These are phyloP conservation scores for Quillaja saponaria DNA, from an alignment of 306 rosid species.

Conservation along the genomic window DNA sequence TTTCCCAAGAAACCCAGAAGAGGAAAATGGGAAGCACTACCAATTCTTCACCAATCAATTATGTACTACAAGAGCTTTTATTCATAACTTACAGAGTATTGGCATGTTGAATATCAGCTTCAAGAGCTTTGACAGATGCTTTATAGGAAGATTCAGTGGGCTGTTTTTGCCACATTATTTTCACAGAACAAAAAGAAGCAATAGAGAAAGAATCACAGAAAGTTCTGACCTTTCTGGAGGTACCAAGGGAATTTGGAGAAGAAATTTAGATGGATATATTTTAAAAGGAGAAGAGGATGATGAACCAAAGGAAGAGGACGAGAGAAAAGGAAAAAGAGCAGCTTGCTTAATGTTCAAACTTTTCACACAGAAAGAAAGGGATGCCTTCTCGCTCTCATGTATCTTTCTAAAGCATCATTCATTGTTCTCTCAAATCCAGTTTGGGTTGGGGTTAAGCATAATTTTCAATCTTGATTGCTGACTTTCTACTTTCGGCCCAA, in stretches of 20 bases:
- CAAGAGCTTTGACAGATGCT: constrained; percentile 67
- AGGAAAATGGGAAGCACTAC: neutral
- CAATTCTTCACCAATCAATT: too few relatives aligned
- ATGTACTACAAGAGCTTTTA: neutral
- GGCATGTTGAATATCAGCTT: constrained; percentile 73
- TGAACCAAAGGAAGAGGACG: neutral
- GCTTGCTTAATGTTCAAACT: constrained; percentile 49
- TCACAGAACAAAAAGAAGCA: constrained; percentile 3
- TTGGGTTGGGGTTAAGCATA: too few relatives aligned
- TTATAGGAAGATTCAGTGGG: constrained; percentile 41
- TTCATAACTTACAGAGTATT: constrained; percentile 55
- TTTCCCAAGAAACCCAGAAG: neutral
- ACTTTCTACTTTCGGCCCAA: too few relatives aligned
- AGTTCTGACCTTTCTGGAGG: constrained; percentile 19
- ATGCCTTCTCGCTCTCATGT: constrained; percentile 43
- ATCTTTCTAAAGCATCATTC: constrained; percentile 4
- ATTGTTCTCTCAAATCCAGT: constrained; percentile 27
- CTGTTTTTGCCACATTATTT: constrained; percentile 56
- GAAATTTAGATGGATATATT: constrained; percentile 29
- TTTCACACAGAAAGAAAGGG: constrained; percentile 54
- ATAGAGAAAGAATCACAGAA: constrained; percentile 16
- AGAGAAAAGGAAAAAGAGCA: constrained; percentile 19
- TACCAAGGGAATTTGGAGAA: constrained; percentile 22
- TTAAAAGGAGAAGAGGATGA: neutral
- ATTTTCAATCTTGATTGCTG: too few relatives aligned